Evolutionary conservation across 108 stramenopile genomes (phyloP).

Genomic region (Nitzschia sp.): DNA sequence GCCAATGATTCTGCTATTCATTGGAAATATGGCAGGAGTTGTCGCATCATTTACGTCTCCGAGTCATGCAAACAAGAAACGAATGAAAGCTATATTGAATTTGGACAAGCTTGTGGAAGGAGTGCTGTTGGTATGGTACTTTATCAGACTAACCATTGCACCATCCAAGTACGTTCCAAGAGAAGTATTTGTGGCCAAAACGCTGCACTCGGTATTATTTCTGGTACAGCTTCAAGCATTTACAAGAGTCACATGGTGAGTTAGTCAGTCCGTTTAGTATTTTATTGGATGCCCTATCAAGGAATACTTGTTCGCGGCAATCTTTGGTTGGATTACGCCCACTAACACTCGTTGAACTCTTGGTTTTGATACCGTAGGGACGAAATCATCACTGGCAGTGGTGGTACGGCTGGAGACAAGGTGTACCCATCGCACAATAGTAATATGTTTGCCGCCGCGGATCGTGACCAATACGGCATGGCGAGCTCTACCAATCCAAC

Average conservation of each 20-base stretch:
- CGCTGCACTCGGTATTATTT: slow-evolving; percentile 79
- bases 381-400: too few species aligned
- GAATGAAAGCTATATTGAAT: slow-evolving; percentile 84
- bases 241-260: slow-evolving; percentile 73
- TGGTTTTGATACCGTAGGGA: too few species aligned
- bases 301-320: too few species aligned
- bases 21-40: slow-evolving; percentile 80
- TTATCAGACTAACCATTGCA: slow-evolving; percentile 60
- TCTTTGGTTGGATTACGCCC: too few species aligned
- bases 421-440: too few species aligned
- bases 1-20: slow-evolving; percentile 60
- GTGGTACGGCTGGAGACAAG: too few species aligned
- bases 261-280: background rate
- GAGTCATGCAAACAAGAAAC: slow-evolving; percentile 60
- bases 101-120: slow-evolving; percentile 77
- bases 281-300: too few species aligned
- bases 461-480: too few species aligned
- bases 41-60: slow-evolving; percentile 53
- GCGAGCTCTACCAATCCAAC: too few species aligned
- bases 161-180: slow-evolving; percentile 62
- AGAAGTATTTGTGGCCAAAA: slow-evolving; percentile 78
- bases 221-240: slow-evolving; percentile 76
- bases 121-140: slow-evolving; percentile 64
- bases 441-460: too few species aligned
- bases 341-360: too few species aligned